A percentile compares a stretch with the other conserved stretches of the same genome.
Conservation (phyloP, 768 basidiomycete genomes). For the Boletus speciosus region DNA sequence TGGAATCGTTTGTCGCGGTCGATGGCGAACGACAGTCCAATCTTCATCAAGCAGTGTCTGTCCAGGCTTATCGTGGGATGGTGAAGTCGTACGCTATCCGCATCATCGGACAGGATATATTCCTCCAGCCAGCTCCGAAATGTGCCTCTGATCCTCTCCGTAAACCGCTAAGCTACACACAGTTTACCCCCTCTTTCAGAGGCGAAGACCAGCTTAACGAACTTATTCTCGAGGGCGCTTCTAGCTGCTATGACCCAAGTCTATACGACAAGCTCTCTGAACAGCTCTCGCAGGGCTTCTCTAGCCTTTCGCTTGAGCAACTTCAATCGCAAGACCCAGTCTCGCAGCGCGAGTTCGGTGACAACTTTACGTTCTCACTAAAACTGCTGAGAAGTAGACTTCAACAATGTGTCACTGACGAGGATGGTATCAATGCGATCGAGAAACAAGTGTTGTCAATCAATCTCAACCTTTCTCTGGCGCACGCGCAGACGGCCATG, state of each 20-base stretch:
- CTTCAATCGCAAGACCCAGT: slow-evolving; percentile 60
- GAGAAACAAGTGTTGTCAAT: slow-evolving; percentile 65
- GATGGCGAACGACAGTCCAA: slow-evolving; percentile 43
- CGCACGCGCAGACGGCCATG: slow-evolving; percentile 72
- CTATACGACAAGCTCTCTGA: slow-evolving; percentile 62
- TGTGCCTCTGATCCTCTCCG: slow-evolving; percentile 32
- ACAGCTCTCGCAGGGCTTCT: slow-evolving; percentile 49
- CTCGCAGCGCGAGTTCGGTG: slow-evolving; percentile 73
- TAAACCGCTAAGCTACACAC: slow-evolving; percentile 59
- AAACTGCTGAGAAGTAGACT: slow-evolving; percentile 58
- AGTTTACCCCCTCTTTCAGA: slow-evolving; percentile 55
- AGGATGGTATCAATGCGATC: slow-evolving; percentile 43
- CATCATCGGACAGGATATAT: slow-evolving; percentile 73
- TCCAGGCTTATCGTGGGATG: slow-evolving; percentile 64
- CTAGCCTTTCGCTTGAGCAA: slow-evolving; percentile 60
- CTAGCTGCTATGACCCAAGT: slow-evolving; percentile 67
- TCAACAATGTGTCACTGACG: slow-evolving; percentile 34
- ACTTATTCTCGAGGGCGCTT: slow-evolving; percentile 62
- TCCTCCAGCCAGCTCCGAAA: slow-evolving; percentile 49
- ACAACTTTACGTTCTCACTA: slow-evolving; percentile 71
- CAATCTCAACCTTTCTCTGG: slow-evolving; percentile 84
- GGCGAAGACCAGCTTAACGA: slow-evolving; percentile 64
- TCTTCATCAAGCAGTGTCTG: slow-evolving; percentile 57
- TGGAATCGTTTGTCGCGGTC: slow-evolving; percentile 43
- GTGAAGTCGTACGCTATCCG: slow-evolving; percentile 74